Percentiles rank a stretch among this genome's conserved stretches.
phyloP scores from a whole-genome alignment of 2,329 filamentous ascomycete genomes.

The Xylariaceae sp. region DNA sequence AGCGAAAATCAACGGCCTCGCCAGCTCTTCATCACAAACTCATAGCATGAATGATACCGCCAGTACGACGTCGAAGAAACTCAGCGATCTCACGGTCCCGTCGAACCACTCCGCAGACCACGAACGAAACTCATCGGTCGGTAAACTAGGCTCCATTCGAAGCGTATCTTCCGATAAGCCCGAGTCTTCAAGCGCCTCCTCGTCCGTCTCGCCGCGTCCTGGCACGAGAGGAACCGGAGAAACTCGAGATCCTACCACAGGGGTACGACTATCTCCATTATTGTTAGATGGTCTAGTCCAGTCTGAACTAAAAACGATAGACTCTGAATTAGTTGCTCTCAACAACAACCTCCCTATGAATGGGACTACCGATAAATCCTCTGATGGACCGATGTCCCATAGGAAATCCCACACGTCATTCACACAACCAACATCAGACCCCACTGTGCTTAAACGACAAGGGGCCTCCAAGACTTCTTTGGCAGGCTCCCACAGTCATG shows the following conservation, averaged over 20 bases:
- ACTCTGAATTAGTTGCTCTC: background rate
- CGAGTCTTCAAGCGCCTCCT: conserved; percentile 12
- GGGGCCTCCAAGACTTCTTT: conserved; percentile 10
- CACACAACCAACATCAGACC: conserved; percentile 10
- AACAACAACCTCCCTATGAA: conserved; percentile 1
- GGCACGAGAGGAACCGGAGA: conserved; percentile 15
- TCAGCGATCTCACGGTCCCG: conserved; percentile 4
- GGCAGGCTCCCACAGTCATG: conserved; percentile 7
- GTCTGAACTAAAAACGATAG: background rate
- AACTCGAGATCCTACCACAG: conserved; percentile 22
- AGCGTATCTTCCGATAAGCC: conserved; percentile 7
- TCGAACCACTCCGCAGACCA: background rate
- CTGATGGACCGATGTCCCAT: conserved; percentile 12
- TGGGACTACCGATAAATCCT: conserved; percentile 4
- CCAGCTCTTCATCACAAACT: conserved; percentile 5
- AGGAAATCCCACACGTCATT: conserved; percentile 6
- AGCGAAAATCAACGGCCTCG: conserved; percentile 1
- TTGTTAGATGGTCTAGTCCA: conserved; percentile 6
- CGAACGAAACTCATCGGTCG: conserved; percentile 1
- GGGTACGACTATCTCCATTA: conserved; percentile 26
- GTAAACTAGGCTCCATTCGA: conserved; percentile 5
- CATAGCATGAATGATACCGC: conserved; percentile 3
- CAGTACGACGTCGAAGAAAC: conserved; percentile 5
- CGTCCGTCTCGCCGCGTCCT: conserved; percentile 17
- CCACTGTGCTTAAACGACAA: background rate